Base-by-base conservation (phyloP, 352 stramenopile genomes). In the Phytophthora colocasiae region DNA sequence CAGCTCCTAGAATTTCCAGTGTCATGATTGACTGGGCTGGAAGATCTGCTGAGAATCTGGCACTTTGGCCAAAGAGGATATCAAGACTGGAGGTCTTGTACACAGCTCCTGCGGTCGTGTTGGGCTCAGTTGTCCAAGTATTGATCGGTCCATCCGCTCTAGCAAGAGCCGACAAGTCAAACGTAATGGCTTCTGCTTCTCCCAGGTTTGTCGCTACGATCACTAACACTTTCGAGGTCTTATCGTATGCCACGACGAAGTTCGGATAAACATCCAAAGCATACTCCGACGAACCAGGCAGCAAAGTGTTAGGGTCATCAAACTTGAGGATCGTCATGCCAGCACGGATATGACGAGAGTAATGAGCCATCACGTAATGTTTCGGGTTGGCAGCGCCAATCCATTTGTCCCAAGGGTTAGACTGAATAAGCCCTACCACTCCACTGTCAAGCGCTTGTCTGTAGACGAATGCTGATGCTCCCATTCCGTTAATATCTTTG, bases 331-430 rank as follows among this genome's bases (percentile, higher is more conserved):
- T 80, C 31, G 44, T 43, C 71, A 81, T 81, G 5, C 73, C 73
- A 12, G 74, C 56, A 14, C 59, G 73, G 31, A 87, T 84, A 45
- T 87, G 78, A 22, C 75, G 75, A 48, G 75, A 81, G 49, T 75
- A 87, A 39, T 84, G 78, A 11, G 73, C 78, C 52, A 84, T 66
- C 11, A 80, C 66, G 26, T 73, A 78, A 44, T 84, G 78, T 61
- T 87, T 84, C 17, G 52, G 29, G 44, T 83, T 85, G 24, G 71
- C 47, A 1, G 15, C 51, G 10, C 71, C 70, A 31, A 87, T 77
- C 55, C 60, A 79, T 26, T 72, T 70, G 48, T 83, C 73, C 0
- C 57, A 50, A 2, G 62, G 69, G 58, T 76, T 76, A 5, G 78
- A 79, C 55, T 83, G 75, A 26, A 86, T 43, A 6, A 86, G 58